Base-by-base conservation (phyloP, 305 asterid genomes). In the Euphrasia arctica region DNA sequence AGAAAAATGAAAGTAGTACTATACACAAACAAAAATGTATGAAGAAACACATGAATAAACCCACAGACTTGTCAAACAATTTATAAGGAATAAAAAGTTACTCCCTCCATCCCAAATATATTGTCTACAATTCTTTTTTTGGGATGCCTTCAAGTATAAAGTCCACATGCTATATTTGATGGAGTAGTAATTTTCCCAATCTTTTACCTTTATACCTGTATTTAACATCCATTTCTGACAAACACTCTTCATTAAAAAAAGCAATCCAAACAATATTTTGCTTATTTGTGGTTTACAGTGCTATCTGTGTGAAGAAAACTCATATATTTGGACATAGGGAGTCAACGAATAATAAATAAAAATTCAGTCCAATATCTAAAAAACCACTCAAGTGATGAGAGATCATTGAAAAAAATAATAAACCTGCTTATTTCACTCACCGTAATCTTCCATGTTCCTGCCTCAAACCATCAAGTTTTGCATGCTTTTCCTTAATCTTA, bases 371-470 rank as follows among this genome's bases (percentile, higher is more conserved):
- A 52, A 52, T 52, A 15, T 6, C 29, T 6, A 52, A 27, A 34
- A 49, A 10, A 63, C 34, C 32, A 12, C 2, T 28, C 51, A 56
- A 18, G 31, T 3, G 22, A 71, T 42, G 54, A 67, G 49, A 39
- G 56, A 54, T 42, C 63, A 62, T 4, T 15, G 56, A 36, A 64
- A 61, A 41, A 62, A 66, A 58, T 5, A 63, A 59, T 42, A 31
- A 54, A 18, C 10, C 13, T 57, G 50, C 29, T 57, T 28, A 58
- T 27, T 63, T 66, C 52, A 63, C 95, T 85, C 66, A 92, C 98
- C 89, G 88, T 68, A 92, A 72, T 65, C 68, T 80, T 63, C 77
- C 78, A 77, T 83, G 85, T 63, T 90, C 97, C 68, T 78, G 76
- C 80, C 54, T 79, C 78, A 83, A 74, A 51, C 74, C 66, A 66